Conservation (phyloP, 2,329 filamentous ascomycete genomes). For the Chaetomium strumarium region DNA sequence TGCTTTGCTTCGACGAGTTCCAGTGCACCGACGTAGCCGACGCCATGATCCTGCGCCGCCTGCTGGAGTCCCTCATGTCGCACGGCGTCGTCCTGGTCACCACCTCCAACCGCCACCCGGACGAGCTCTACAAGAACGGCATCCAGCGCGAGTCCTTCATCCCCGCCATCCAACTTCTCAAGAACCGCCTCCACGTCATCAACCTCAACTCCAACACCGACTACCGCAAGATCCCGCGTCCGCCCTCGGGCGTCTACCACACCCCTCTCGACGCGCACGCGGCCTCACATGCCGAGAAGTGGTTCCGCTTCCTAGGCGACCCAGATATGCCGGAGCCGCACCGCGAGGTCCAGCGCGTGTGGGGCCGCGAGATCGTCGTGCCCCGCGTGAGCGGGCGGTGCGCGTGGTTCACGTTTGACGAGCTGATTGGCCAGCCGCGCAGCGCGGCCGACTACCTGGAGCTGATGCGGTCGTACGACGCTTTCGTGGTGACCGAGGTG, state of each 20-base stretch:
- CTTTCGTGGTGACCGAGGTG: conserved; percentile 86
- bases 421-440: conserved; percentile 82
- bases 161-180: conserved; percentile 88
- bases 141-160: conserved; percentile 94
- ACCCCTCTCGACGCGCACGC: conserved; percentile 76
- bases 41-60: conserved; percentile 88
- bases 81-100: conserved; percentile 96
- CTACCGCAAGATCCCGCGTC: conserved; percentile 93
- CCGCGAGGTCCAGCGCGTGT: conserved; percentile 73
- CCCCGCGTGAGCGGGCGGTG: conserved; percentile 82
- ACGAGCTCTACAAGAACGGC: conserved; percentile 96
- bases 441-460: conserved; percentile 95
- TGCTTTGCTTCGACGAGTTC: conserved; percentile 97
- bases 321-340: conserved; percentile 69
- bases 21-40: conserved; percentile 98
- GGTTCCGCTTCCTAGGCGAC: conserved; percentile 93
- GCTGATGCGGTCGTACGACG: conserved; percentile 80
- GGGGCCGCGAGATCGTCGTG: conserved; percentile 85
- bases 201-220: conserved; percentile 94
- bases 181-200: conserved; percentile 76
- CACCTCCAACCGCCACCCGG: conserved; percentile 92
- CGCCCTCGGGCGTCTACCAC: conserved; percentile 90
- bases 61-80: conserved; percentile 87
- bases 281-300: conserved; percentile 77
- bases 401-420: conserved; percentile 87